Base-by-base conservation (phyloP, 164 flowering plant species). In the Vitis riparia region DNA sequence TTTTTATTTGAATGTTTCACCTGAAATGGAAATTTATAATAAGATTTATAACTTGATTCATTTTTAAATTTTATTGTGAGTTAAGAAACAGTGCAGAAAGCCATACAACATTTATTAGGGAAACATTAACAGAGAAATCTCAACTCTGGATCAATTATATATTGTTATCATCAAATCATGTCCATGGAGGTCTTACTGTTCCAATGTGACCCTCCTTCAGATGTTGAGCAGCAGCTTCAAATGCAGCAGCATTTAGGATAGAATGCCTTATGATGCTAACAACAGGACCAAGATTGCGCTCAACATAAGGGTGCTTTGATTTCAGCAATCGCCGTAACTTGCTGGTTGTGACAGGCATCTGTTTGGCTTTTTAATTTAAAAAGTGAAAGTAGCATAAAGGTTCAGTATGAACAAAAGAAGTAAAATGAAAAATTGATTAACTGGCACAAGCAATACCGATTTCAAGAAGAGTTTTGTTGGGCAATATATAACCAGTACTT, bases 401-500 rank as follows among this genome's bases (percentile, higher is more conserved):
- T 37, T 58, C 37, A 9, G 44, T 19, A 17, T 19, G n/a, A 8
- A 23, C 13, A 10, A 59, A 56, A n/a, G 56, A 13, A 14, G 9
- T n/a, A 47, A 17, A 59, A 13, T 49, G 70, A 11, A 57, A 53
- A 49, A 49, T 51, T 59, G 15, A 32, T 23, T 17, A 9, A 27
- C 10, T 16, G 58, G 23, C 29, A 37, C 15, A 55, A 9, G 55
- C 44, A 66, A 30, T 86, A 95, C 99, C 99, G 14, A 96, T 91
- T 76, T 93, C 97, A 74, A 92, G 80, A 69, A 96, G 88, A 56
- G 82, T 75, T 85, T 83, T 93, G 82, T 96, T 96, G 61, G 99
- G 99, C 78, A 96, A 78, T 76, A 96, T 80, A 73, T 82, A 96
- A 59, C 99, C 99, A 74, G 98, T 96, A 71, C 99, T 93, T 79